Evolutionary conservation across 148 eudicot species (phyloP).

Genomic region (Rheum nobile): DNA sequence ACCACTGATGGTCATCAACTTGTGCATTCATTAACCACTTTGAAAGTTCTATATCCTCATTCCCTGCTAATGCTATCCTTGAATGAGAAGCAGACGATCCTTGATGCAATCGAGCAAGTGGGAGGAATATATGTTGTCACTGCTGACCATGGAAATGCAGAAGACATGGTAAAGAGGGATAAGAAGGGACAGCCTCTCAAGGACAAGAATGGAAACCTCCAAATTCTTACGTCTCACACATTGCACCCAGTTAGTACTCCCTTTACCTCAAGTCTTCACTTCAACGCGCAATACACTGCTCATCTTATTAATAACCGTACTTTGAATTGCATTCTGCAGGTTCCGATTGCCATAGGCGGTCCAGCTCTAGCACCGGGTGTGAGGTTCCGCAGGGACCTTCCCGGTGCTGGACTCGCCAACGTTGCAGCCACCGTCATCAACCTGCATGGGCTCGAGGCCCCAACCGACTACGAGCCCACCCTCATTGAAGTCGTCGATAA

Average conservation of each 20-base stretch:
- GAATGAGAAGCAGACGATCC: constrained; percentile 45
- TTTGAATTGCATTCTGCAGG: constrained; percentile 39
- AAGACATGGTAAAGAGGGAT: constrained; percentile 96
- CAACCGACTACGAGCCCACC: constrained; percentile 73
- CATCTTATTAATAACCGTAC: too few relatives aligned
- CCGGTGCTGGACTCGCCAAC: constrained; percentile 71
- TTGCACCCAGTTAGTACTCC: constrained; percentile 56
- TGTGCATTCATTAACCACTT: too few relatives aligned
- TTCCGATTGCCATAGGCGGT: constrained; percentile 90
- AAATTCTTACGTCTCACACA: constrained; percentile 90
- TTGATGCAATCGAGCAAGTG: constrained; percentile 79
- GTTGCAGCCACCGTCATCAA: constrained; percentile 92
- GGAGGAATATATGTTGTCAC: constrained; percentile 93
- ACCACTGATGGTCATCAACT: too few relatives aligned
- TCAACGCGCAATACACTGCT: too few relatives aligned
- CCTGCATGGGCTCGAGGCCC: constrained; percentile 78
- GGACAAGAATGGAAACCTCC: constrained; percentile 77
- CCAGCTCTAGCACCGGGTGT: constrained; percentile 76
- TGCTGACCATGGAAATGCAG: constrained; percentile 97
- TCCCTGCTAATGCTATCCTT: too few relatives aligned
- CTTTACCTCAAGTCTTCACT: not conserved
- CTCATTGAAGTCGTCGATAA: constrained; percentile 55
- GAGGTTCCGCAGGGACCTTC: constrained; percentile 75
- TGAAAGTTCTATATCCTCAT: too few relatives aligned
- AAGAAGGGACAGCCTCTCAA: constrained; percentile 78